Evolutionary conservation across 2,329 filamentous ascomycete genomes (phyloP).

Genomic region (Ophiostoma quercus): DNA sequence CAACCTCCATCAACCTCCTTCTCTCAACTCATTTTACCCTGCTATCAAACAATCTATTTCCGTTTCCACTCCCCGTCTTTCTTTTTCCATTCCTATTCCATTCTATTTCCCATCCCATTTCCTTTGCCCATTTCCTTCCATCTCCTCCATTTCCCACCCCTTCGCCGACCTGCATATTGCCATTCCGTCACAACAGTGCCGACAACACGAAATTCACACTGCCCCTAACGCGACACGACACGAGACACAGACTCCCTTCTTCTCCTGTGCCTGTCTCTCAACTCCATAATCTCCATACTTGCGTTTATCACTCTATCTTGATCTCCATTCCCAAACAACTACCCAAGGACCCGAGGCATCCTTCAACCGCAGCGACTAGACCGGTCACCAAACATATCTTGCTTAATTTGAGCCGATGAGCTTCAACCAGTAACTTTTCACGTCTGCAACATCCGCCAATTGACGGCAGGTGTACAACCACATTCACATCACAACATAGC

Average conservation of each 20-base stretch:
- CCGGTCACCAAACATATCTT: background rate
- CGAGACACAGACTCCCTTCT: constrained; percentile 12
- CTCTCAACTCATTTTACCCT: background rate
- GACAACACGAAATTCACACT: constrained; percentile 17
- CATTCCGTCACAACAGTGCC: constrained; percentile 16
- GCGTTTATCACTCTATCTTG: background rate
- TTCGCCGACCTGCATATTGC: constrained; percentile 7
- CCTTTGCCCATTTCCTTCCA: background rate
- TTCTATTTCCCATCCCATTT: constrained; percentile 11
- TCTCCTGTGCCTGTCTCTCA: background rate
- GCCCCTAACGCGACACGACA: constrained; percentile 21
- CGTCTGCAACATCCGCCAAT: background rate
- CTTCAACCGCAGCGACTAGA: background rate
- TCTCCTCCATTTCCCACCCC: background rate
- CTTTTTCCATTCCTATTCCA: constrained; percentile 5
- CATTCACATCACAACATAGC: background rate
- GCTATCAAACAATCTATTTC: background rate
- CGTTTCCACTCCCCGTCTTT: background rate
- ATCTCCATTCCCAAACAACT: background rate
- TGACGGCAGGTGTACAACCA: background rate
- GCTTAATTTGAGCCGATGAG: background rate
- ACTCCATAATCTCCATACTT: background rate
- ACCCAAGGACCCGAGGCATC: background rate
- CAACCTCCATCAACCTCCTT: background rate
- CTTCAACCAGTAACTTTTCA: background rate